A percentile compares a stretch with the other conserved stretches of the same genome.
phyloP scores from a whole-genome alignment of 1,139 yeast genomes.

The Geotrichum cucujoidarum region DNA sequence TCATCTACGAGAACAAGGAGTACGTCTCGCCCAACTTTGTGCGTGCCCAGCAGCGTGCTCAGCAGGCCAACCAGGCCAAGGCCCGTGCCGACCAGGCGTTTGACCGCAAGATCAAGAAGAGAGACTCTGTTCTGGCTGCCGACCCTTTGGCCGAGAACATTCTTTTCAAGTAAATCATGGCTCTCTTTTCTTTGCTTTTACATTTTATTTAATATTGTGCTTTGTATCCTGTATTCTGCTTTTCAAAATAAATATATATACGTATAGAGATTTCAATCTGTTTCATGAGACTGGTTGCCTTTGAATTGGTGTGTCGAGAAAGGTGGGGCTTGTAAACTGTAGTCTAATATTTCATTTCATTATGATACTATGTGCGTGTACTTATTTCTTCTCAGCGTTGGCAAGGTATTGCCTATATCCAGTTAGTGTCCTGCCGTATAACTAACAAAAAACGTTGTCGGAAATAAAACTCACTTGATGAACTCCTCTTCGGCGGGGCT shows the following conservation, averaged over 20 bases:
- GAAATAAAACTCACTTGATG: constrained; percentile 44
- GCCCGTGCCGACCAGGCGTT: constrained; percentile 75
- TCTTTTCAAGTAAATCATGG: constrained; percentile 49
- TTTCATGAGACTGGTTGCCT: too few relatives aligned
- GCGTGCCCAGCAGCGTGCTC: constrained; percentile 79
- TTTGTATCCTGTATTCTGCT: too few relatives aligned
- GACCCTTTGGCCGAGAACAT: constrained; percentile 84
- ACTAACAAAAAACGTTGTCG: too few relatives aligned
- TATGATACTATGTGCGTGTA: background rate
- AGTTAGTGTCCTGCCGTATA: too few relatives aligned
- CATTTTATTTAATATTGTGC: too few relatives aligned
- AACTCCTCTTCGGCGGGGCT: constrained; percentile 81
- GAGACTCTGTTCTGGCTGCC: constrained; percentile 67
- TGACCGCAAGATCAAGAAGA: constrained; percentile 66
- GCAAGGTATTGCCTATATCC: constrained; percentile 18
- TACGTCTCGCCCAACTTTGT: constrained; percentile 94
- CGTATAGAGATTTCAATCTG: too few relatives aligned
- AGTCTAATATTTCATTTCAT: constrained; percentile 8
- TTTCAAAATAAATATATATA: too few relatives aligned
- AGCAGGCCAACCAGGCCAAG: constrained; percentile 75
- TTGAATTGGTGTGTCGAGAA: too few relatives aligned
- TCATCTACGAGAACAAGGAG: constrained; percentile 93
- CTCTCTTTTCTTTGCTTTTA: too few relatives aligned
- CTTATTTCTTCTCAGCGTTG: constrained; percentile 20
- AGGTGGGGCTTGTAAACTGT: too few relatives aligned